Percentiles rank a stretch among this genome's conserved stretches.
These are phyloP conservation scores for Tinospora cordifolia DNA, from an alignment of 164 flowering plant species.

Conservation along the genomic window DNA sequence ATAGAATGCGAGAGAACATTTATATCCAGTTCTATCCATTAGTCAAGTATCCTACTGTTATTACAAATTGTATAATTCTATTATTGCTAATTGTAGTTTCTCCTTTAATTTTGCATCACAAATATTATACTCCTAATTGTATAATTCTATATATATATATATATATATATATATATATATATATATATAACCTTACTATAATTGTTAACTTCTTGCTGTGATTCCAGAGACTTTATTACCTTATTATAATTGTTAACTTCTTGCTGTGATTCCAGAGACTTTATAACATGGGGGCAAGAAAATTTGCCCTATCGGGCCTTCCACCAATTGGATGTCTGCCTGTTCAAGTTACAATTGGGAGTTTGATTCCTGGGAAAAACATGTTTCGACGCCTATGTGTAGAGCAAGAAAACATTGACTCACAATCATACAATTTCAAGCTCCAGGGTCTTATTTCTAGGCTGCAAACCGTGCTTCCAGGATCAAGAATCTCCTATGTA, in stretches of 20 bases:
- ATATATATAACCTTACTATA: too few species aligned
- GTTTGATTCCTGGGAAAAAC: constrained; percentile 6
- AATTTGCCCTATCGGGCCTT: constrained; percentile 23
- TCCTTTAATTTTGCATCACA: not conserved
- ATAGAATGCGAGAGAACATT: too few species aligned
- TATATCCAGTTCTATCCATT: too few species aligned
- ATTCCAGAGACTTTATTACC: constrained; percentile 19
- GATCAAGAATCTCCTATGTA: constrained; percentile 18
- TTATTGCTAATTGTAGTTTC: too few species aligned
- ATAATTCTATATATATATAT: too few species aligned
- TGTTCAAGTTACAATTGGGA: constrained; percentile 18
- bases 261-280: constrained; percentile 15
- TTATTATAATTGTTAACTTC: too few species aligned
- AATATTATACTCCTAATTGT: not conserved
- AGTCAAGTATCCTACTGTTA: too few species aligned
- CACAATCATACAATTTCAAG: constrained; percentile 26
- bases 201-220: not conserved
- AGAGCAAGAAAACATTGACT: constrained; percentile 21
- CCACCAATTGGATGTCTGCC: constrained; percentile 40
- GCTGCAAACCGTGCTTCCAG: constrained; percentile 16
- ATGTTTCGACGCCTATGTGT: constrained; percentile 17
- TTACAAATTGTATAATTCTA: too few species aligned
- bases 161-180: too few species aligned
- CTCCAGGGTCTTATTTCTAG: constrained; percentile 14
- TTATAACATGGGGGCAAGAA: constrained; percentile 25